phyloP scores from a whole-genome alignment of 805 yeast species.

The Pichia cabralensis region DNA sequence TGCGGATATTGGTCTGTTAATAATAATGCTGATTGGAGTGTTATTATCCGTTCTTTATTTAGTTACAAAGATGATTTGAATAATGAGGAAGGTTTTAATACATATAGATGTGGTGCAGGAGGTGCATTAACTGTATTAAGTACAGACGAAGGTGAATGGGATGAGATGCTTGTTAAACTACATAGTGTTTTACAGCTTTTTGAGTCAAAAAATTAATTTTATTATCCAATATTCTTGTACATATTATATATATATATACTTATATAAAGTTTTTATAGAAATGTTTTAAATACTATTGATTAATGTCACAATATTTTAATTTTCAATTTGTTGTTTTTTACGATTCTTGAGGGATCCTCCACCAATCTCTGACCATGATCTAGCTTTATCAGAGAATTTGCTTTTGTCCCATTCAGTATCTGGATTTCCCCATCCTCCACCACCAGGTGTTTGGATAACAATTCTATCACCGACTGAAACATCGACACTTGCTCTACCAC shows the following conservation, averaged over 20 bases:
- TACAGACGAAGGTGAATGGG: conserved; percentile 77
- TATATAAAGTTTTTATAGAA: too few relatives aligned
- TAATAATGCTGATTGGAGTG: conserved; percentile 92
- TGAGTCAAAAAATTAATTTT: conserved; percentile 9
- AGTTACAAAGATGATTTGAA: conserved; percentile 43
- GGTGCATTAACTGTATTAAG: conserved; percentile 94
- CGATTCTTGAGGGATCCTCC: conserved; percentile 26
- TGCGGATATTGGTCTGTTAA: conserved; percentile 91
- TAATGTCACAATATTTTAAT: too few relatives aligned
- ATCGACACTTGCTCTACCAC: conserved; percentile 61
- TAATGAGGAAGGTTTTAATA: conserved; percentile 12
- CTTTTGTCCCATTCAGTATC: too few relatives aligned
- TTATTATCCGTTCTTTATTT: conserved; percentile 76
- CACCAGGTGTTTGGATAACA: conserved; percentile 71
- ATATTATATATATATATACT: not conserved
- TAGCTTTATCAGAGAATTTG: conserved; percentile 4
- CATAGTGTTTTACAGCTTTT: conserved; percentile 75
- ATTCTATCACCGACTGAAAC: conserved; percentile 56
- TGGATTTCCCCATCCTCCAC: conserved; percentile 82
- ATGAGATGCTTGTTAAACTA: conserved; percentile 77
- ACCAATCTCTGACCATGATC: conserved; percentile 13
- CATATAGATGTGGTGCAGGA: conserved; percentile 94
- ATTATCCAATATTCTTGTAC: not conserved
- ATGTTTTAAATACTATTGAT: too few relatives aligned
- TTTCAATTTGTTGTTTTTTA: conserved; percentile 23